Conservation (phyloP, 1,284 basidiomycete species). For the Ceratobasidium sp. region DNA sequence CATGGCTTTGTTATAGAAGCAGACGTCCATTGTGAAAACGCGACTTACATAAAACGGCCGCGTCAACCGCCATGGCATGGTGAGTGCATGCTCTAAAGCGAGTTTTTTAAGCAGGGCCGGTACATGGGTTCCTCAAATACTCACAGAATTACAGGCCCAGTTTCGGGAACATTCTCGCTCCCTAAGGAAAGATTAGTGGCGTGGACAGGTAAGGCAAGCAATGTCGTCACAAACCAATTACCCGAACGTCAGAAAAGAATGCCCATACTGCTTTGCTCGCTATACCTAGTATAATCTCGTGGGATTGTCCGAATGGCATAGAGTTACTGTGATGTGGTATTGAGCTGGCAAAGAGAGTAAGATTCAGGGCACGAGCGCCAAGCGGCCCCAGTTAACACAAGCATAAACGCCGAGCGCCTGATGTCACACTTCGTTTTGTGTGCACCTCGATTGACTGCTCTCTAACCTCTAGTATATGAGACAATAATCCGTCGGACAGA, state of each 20-base stretch:
- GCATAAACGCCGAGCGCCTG: background rate
- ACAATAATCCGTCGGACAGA: too few relatives aligned
- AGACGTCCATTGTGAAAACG: background rate
- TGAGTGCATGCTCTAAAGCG: conserved; percentile 84
- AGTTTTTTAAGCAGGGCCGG: conserved; percentile 45
- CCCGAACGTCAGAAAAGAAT: conserved; percentile 88
- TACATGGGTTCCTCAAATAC: conserved; percentile 55
- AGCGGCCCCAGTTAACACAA: background rate
- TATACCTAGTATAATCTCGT: conserved; percentile 75
- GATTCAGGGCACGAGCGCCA: conserved; percentile 10
- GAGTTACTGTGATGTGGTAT: conserved; percentile 18
- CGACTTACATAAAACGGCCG: conserved; percentile 80
- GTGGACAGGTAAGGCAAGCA: background rate
- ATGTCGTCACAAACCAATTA: conserved; percentile 70
- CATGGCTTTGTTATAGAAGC: background rate
- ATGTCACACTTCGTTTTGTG: too few relatives aligned
- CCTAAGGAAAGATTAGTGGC: background rate
- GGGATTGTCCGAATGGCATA: conserved; percentile 66
- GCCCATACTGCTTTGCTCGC: conserved; percentile 81
- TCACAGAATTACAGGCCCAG: conserved; percentile 90
- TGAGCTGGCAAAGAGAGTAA: background rate
- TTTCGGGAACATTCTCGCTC: conserved; percentile 81
- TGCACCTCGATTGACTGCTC: background rate
- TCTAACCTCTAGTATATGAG: too few relatives aligned
- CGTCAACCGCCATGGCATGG: conserved; percentile 94